Evolutionary conservation across 2,329 filamentous ascomycete genomes (phyloP), one percentile per base, ranked within the genome.

Genomic region (Exophiala bonariae): DNA sequence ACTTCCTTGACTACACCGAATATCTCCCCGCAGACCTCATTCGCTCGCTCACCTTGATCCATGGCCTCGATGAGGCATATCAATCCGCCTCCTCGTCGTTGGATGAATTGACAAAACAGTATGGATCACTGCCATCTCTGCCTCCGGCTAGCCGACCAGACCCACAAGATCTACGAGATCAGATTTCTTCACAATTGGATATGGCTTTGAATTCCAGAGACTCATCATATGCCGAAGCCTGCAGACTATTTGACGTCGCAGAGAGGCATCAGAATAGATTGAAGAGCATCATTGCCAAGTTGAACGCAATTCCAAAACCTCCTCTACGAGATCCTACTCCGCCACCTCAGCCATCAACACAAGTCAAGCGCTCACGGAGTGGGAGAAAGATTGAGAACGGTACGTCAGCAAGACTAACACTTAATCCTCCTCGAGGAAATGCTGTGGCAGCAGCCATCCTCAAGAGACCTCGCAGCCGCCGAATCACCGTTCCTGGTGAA

Each of bases 1-100:
- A 85, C 64, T 85, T 82, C 64, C 78, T 84, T 49, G 81, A 84
- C 64, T 85, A 85, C 66, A 85, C 82, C 53, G 82, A 85, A 66
- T 83, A 82, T 71, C 82, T 83, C 47, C 82, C 82, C 26, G 80
- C 81, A 8, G 81, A 85, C 62, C 70, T 85, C 18, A 74, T 78
- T 49, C 81, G 82, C 59, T 83, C 81, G 53, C 68, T 85, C 44
- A 81, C 77, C 41, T 71, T 85, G 47, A 82, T 85, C 59, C 72
- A 74, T 54, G 68, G 69, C 47, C 64, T 75, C 42, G 72, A 74
- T 48, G 66, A 73, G 50, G 67, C 66, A 33, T 74, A 74, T 49
- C 53, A 72, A 7, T 63, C 67, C 37, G 66, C 68, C 35, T 59
- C 71, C 23, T 65, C 69, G 37, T 49, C 59, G 16, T 63, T 75